These are phyloP conservation scores for Hsuehochloa calcarea DNA, from an alignment of 176 grass and related monocot genomes.

Conservation along the genomic window DNA sequence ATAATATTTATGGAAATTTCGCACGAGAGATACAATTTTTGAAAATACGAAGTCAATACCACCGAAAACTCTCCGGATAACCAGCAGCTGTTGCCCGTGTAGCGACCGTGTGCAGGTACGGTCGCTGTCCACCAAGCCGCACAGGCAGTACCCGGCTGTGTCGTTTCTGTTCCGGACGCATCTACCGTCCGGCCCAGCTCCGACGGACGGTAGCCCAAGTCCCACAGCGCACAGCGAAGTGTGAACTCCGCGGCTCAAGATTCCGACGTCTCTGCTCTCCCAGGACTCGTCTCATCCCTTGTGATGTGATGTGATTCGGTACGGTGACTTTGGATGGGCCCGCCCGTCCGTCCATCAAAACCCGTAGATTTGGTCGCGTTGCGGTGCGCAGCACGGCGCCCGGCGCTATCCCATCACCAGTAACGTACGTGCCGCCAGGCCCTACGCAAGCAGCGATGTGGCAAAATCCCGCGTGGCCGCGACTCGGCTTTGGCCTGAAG, in stretches of 20 bases:
- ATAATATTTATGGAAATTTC: too few relatives aligned
- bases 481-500: not conserved
- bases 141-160: not conserved
- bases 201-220: not conserved
- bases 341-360: not conserved
- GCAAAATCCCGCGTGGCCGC: not conserved
- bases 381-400: conserved; percentile 5
- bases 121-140: not conserved
- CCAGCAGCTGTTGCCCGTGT: not conserved
- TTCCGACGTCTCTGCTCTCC: not conserved
- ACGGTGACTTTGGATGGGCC: not conserved
- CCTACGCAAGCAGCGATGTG: not conserved
- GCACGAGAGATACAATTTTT: too few relatives aligned
- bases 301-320: not conserved
- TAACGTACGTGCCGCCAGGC: not conserved
- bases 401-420: not conserved
- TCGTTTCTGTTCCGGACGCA: not conserved
- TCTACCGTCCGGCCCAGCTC: not conserved
- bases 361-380: conserved; percentile 31
- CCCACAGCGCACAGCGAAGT: too few relatives aligned
- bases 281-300: not conserved
- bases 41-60: too few relatives aligned
- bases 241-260: not conserved
- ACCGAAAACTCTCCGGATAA: too few relatives aligned
- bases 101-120: conserved; percentile 10